Base-by-base conservation (phyloP, 352 stramenopile species). In the Blastocystis sp. region DNA sequence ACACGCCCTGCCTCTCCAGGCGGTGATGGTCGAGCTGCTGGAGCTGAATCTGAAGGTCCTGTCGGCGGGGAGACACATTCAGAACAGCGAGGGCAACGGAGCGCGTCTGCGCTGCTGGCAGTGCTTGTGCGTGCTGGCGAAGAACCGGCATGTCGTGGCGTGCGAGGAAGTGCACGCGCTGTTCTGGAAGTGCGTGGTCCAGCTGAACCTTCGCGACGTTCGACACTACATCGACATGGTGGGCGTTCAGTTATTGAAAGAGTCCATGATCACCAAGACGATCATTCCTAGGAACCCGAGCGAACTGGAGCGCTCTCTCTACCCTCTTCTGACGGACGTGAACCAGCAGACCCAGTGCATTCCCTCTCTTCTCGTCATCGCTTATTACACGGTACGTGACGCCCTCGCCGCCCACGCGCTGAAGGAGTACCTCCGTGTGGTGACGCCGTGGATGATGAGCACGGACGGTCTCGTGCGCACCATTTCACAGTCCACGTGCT, bases 21-120 rank as follows among this genome's bases (percentile, higher is more conserved):
- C n/a, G 19, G 31, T 31, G 29, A 59, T 69, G 12, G 33, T 39
- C n/a, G 74, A 45, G 33, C 29, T 85, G 12, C 45, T 85, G 50
- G 61, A 66, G 12, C 31, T 63, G 35, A 50, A 50, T 33, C 50
- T 21, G 55, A 66, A 66, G 31, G 33, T 62, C 19, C 50, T 59
- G 33, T 45, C 24, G 29, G n/a, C 31, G 12, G 74, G 74, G 9
- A 19, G 61, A 0, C 60, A 70, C 26, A 59, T 85, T 4, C 74
- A 85, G 66, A 85, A 85, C 66, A 85, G 74, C 61, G 74, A 85
- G 51, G 74, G 66, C 35, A 85, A 85, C 41, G 74, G 74, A 10
- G 41, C 33, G 65, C 74, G 74, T 21, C 26, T 85, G 4, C 74
- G 74, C 26, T 41, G 41, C 33, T 85, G 74, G 74, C 74, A 85